These are phyloP conservation scores for Salix dunnii DNA, from an alignment of 345 rosid species.

Conservation along the genomic window DNA sequence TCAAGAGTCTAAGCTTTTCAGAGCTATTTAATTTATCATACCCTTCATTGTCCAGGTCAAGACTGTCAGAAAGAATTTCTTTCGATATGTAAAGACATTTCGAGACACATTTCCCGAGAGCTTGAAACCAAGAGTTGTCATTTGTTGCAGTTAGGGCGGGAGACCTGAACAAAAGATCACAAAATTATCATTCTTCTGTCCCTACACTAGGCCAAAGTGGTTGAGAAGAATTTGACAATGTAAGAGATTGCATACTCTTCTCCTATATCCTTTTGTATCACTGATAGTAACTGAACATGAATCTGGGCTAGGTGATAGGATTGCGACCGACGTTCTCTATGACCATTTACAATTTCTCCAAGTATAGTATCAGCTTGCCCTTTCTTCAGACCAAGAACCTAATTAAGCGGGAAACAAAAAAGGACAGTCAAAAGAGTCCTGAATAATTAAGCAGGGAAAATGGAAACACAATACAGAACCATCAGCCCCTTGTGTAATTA, in stretches of 20 bases:
- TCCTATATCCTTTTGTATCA: slow-evolving; percentile 49
- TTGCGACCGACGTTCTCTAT: slow-evolving; percentile 47
- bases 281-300: slow-evolving; percentile 50
- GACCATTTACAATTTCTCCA: slow-evolving; percentile 51
- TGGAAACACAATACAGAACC: not conserved
- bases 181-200: slow-evolving; percentile 6
- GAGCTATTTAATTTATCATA: slow-evolving; percentile 41
- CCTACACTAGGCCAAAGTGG: not conserved
- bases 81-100: slow-evolving; percentile 33
- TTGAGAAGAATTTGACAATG: not conserved
- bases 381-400: slow-evolving; percentile 69
- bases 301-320: slow-evolving; percentile 48
- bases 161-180: slow-evolving; percentile 38
- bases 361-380: slow-evolving; percentile 68
- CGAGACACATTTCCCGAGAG: slow-evolving; percentile 41
- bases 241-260: slow-evolving; percentile 41
- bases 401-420: not conserved
- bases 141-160: slow-evolving; percentile 41
- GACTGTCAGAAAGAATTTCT: slow-evolving; percentile 36
- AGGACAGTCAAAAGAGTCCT: not conserved
- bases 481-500: not conserved
- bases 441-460: not conserved
- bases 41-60: slow-evolving; percentile 33
- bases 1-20: slow-evolving; percentile 51
- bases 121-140: slow-evolving; percentile 55